These are phyloP conservation scores for Symbiodinium pilosum DNA, from an alignment of 73 alveolate species.

Conservation along the genomic window DNA sequence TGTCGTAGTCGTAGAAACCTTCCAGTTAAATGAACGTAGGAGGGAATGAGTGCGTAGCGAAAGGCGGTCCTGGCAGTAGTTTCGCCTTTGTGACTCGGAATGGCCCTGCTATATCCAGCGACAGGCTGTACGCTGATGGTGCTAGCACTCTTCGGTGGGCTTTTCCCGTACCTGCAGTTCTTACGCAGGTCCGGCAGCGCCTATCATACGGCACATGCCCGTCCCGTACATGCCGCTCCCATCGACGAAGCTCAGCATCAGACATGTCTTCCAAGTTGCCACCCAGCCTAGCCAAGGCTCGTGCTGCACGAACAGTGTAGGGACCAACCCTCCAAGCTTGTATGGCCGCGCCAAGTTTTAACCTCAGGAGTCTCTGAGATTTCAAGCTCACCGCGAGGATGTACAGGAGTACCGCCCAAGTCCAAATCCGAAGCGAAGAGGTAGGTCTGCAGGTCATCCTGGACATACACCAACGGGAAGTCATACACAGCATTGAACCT, in stretches of 20 bases:
- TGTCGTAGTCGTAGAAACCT: neutral
- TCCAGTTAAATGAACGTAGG: neutral
- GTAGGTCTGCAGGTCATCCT: neutral
- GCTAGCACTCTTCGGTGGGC: neutral
- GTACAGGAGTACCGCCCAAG: too few relatives aligned
- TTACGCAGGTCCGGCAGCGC: neutral
- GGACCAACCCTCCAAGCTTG: too few relatives aligned
- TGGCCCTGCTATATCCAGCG: neutral
- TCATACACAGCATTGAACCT: too few relatives aligned
- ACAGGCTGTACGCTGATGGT: neutral
- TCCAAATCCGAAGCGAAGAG: neutral
- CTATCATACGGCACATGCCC: neutral
- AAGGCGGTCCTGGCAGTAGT: neutral
- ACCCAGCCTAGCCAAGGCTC: too few relatives aligned
- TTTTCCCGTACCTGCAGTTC: neutral
- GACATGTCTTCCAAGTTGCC: too few relatives aligned
- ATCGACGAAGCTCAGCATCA: neutral
- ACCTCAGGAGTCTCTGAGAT: too few relatives aligned
- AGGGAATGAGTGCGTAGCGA: neutral
- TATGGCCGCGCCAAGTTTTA: too few relatives aligned
- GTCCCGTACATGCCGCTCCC: neutral
- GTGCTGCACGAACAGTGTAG: too few relatives aligned
- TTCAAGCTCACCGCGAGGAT: too few relatives aligned
- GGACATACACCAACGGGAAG: neutral
- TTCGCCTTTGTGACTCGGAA: neutral